phyloP scores from a whole-genome alignment of 352 stramenopile genomes.

The Phytophthora pinifolia region DNA sequence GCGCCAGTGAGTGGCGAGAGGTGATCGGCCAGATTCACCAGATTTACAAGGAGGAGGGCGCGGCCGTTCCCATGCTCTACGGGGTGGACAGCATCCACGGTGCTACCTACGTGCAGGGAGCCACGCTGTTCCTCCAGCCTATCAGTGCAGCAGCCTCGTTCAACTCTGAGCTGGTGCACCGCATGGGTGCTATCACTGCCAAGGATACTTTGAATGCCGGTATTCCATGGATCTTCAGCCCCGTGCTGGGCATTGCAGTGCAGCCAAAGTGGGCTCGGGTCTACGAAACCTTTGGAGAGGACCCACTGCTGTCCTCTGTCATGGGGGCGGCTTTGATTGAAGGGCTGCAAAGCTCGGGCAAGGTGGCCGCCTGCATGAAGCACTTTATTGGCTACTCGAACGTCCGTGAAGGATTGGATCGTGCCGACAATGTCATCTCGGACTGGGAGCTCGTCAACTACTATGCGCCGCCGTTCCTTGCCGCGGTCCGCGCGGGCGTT shows the following conservation, averaged over 20 bases:
- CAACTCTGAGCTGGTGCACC: slow-evolving; percentile 70
- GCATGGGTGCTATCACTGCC: slow-evolving; percentile 74
- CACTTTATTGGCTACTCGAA: slow-evolving; percentile 89
- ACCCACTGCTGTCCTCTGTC: slow-evolving; percentile 68
- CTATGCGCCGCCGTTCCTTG: slow-evolving; percentile 74
- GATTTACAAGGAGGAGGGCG: slow-evolving; percentile 60
- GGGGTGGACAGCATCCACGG: slow-evolving; percentile 91
- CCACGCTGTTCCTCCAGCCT: slow-evolving; percentile 84
- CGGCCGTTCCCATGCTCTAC: slow-evolving; percentile 74
- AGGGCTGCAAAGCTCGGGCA: slow-evolving; percentile 74
- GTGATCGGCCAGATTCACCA: slow-evolving; percentile 74
- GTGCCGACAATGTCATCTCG: slow-evolving; percentile 64
- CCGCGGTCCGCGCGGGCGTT: slow-evolving; percentile 68
- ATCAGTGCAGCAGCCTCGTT: slow-evolving; percentile 91
- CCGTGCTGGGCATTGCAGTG: slow-evolving; percentile 81
- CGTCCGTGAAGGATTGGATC: slow-evolving; percentile 61
- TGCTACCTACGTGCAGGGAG: slow-evolving; percentile 85
- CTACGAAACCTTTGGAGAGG: slow-evolving; percentile 95
- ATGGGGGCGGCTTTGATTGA: slow-evolving; percentile 75
- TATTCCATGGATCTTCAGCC: slow-evolving; percentile 92
- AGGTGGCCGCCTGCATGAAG: slow-evolving; percentile 86
- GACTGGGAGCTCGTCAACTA: slow-evolving; percentile 75
- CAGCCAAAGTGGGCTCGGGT: slow-evolving; percentile 87
- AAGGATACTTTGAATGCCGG: slow-evolving; percentile 87
- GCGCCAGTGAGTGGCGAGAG: slow-evolving; percentile 56